Base-by-base conservation (phyloP, 495 filamentous ascomycete genomes). In the Hyaloscypha finlandica region DNA sequence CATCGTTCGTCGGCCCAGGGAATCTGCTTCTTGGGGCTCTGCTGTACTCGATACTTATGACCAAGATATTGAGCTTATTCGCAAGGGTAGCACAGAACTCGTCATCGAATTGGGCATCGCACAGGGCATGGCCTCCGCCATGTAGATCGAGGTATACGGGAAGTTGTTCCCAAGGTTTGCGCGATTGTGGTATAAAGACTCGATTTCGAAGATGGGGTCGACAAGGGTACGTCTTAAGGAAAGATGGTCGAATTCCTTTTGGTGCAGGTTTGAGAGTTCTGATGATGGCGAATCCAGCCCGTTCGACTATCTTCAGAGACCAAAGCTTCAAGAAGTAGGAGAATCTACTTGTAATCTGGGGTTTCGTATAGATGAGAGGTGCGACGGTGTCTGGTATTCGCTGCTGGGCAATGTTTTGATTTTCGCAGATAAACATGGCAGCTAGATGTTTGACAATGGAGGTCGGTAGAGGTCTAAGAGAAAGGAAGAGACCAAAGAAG, bases 141-240 rank as follows among this genome's bases (percentile, higher is more conserved):
- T 80, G 77, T 57, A 78, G 65, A 63, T 78, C 69, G n/a, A 80
- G 37, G 63, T 80, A 80, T 19, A 77, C 66, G 9, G 77, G 74
- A 6, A 77, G 71, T 19, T 67, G 56, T 6, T 72, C 52, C 31
- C 63, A 71, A 30, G 74, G 48, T 37, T 69, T 56, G 66, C 77
- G 74, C 22, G 59, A 67, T n/a, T 57, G 70, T 31, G 77, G 77
- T 67, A 73, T 73, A 68, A 79, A 79, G 61, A 79, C 70, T 39
- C 76, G 75, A 14, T 65, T 70, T 59, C 74, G 62, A 11, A 79
- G 67, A 22, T 31, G 52, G 16, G 74, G 75, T 19, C 76, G 76
- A 55, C 74, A 77, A 12, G 72, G 53, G 59, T 78, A 78, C 58
- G 42, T 64, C 56, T 74, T 76, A 29, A 66, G 61, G 45, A 76